These are phyloP conservation scores for Fomitopsis betulina DNA, from an alignment of 1,284 basidiomycete species.

Conservation along the genomic window DNA sequence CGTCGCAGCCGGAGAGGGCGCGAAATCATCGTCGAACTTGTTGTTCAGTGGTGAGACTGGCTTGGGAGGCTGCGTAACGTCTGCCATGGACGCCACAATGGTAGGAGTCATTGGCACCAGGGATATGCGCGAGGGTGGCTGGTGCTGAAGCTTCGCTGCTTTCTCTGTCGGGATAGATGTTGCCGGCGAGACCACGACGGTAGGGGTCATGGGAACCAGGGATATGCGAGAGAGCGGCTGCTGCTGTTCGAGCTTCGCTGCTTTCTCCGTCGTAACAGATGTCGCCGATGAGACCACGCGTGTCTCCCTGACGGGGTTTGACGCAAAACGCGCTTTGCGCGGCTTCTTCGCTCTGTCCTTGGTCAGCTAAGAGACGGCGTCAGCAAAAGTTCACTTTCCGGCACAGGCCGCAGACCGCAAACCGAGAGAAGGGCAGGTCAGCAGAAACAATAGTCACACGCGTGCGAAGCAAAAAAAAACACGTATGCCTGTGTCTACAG, in stretches of 20 bases:
- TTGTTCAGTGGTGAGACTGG: not conserved
- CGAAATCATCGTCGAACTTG: conserved; percentile 6
- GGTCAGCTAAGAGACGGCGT: conserved; percentile 48
- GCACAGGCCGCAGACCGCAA: conserved; percentile 12
- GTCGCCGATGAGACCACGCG: not conserved
- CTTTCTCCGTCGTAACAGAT: not conserved
- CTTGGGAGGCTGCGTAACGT: not conserved
- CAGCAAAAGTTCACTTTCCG: conserved; percentile 12
- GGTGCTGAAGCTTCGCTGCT: not conserved
- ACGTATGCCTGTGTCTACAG: too few relatives aligned
- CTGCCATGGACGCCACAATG: not conserved
- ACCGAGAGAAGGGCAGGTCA: conserved; percentile 12
- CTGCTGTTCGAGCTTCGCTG: not conserved
- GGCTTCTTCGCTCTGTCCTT: conserved; percentile 64
- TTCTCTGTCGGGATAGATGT: not conserved
- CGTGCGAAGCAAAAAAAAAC: not conserved
- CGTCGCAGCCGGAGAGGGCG: not conserved
- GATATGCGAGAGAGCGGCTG: not conserved
- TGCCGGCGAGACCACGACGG: not conserved
- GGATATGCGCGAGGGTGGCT: not conserved
- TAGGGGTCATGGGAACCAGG: not conserved
- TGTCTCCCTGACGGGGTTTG: not conserved
- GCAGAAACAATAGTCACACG: conserved; percentile 26
- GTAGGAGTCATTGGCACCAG: not conserved
- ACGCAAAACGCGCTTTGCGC: conserved; percentile 39